Evolutionary conservation across 1,284 basidiomycete species (phyloP).

Genomic region (Tetrapyrgos nigripes): DNA sequence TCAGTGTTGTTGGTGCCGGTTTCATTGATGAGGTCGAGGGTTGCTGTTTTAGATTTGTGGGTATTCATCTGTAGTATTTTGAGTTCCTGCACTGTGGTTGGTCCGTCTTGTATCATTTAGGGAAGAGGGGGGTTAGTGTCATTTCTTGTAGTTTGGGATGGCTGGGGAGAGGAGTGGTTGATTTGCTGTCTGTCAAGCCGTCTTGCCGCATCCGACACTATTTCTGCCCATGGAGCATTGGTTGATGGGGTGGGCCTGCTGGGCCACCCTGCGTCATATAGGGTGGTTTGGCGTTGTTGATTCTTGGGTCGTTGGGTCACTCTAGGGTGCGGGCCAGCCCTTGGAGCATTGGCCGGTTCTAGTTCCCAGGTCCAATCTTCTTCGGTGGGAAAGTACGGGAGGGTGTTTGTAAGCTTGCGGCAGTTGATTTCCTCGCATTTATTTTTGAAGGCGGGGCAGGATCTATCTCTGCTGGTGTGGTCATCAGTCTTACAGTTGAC

Average conservation of each 20-base stretch:
- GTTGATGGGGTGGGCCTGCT: not conserved
- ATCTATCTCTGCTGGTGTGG: constrained; percentile 18
- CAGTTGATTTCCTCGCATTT: not conserved
- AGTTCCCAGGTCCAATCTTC: constrained; percentile 12
- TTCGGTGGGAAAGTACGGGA: constrained; percentile 16
- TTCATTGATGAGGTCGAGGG: constrained; percentile 11
- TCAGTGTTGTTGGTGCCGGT: not conserved
- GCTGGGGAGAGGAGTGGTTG: no score
- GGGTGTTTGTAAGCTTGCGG: constrained; percentile 11
- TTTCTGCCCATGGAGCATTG: no score
- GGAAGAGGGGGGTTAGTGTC: no score
- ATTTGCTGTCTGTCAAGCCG: no score
- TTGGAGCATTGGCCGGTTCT: not conserved
- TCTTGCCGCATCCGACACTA: no score
- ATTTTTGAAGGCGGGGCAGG: constrained; percentile 10
- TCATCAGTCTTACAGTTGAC: constrained; percentile 15
- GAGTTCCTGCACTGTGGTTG: not conserved
- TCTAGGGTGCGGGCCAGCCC: not conserved
- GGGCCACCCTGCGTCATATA: not conserved
- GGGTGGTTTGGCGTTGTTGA: not conserved
- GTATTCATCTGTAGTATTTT: constrained; percentile 20
- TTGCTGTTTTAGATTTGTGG: constrained; percentile 16
- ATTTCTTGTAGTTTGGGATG: no score
- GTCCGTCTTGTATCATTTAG: no score
- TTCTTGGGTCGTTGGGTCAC: not conserved